Percentiles rank a stretch among this genome's conserved stretches.
Conservation (phyloP, 257 asterid genomes). For the Forsythia suspensa region DNA sequence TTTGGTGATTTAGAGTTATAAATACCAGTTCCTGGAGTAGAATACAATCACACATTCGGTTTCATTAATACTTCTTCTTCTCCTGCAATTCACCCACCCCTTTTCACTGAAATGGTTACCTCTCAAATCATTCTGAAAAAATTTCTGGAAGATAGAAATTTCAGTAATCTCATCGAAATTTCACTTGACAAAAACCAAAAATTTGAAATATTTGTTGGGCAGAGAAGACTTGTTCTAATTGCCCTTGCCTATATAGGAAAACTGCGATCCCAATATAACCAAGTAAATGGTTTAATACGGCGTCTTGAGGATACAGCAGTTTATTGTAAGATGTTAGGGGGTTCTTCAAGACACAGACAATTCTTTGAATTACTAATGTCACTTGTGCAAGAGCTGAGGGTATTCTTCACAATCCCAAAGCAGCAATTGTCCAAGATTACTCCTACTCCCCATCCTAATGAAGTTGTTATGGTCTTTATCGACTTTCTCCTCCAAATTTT, state of each 20-base stretch:
- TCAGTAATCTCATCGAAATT: not conserved
- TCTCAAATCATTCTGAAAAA: not conserved
- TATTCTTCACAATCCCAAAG: constrained; percentile 6
- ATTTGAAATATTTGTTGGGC: not conserved
- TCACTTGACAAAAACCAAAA: not conserved
- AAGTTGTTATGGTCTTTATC: constrained; percentile 13
- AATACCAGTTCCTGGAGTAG: no score
- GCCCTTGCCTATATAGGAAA: not conserved
- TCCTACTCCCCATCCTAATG: constrained; percentile 4
- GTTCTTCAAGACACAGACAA: constrained; percentile 2
- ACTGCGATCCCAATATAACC: not conserved
- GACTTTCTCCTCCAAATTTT: constrained; percentile 25
- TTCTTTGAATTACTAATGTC: constrained; percentile 5
- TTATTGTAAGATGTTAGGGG: not conserved
- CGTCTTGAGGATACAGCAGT: not conserved
- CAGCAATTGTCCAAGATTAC: not conserved
- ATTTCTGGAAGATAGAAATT: not conserved
- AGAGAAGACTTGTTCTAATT: not conserved
- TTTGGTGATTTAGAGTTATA: no score
- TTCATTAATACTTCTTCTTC: no score
- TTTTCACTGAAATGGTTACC: not conserved
- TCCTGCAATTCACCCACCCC: no score
- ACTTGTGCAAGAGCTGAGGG: not conserved
- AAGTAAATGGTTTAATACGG: not conserved
- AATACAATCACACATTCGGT: no score